Percentiles rank a stretch among this genome's conserved stretches.
These are phyloP conservation scores for Thielaviopsis cerberus DNA, from an alignment of 2,329 filamentous ascomycete genomes.

Conservation along the genomic window DNA sequence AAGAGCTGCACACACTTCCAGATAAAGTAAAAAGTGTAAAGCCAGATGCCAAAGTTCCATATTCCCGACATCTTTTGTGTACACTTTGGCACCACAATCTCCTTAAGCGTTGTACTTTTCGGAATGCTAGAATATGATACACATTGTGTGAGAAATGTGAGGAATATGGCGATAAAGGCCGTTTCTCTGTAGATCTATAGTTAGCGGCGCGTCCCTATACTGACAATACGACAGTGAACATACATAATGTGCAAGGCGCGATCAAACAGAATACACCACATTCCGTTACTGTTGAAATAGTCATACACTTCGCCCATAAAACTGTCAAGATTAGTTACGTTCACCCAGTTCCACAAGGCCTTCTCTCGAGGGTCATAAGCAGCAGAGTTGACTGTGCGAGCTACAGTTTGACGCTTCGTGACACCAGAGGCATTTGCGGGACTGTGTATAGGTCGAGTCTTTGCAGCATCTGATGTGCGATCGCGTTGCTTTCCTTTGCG, in stretches of 20 bases:
- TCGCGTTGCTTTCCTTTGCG: slow-evolving; percentile 15
- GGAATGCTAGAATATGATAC: slow-evolving; percentile 63
- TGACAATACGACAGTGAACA: slow-evolving; percentile 19
- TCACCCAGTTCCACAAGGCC: slow-evolving; percentile 84
- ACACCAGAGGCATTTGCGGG: neutral
- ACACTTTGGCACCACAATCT: slow-evolving; percentile 52
- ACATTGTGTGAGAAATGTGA: slow-evolving; percentile 71
- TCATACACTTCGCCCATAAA: slow-evolving; percentile 74
- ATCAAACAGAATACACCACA: slow-evolving; percentile 66
- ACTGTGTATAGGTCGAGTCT: neutral
- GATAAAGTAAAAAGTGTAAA: slow-evolving; percentile 72
- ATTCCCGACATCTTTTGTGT: slow-evolving; percentile 54
- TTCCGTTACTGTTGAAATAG: slow-evolving; percentile 67
- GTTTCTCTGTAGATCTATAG: slow-evolving; percentile 38
- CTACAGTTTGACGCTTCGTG: neutral
- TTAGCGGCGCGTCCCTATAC: neutral
- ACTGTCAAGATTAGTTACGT: slow-evolving; percentile 72
- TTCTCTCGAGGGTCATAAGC: slow-evolving; percentile 34
- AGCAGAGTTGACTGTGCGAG: neutral
- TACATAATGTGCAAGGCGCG: slow-evolving; percentile 55
- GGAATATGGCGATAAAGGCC: slow-evolving; percentile 62
- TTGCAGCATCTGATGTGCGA: neutral
- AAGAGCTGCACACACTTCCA: slow-evolving; percentile 60
- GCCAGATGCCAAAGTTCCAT: slow-evolving; percentile 64
- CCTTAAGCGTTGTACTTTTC: slow-evolving; percentile 36